These are phyloP conservation scores for Zoysia matrella DNA, from an alignment of 202 grass and related monocot genomes.

Conservation along the genomic window DNA sequence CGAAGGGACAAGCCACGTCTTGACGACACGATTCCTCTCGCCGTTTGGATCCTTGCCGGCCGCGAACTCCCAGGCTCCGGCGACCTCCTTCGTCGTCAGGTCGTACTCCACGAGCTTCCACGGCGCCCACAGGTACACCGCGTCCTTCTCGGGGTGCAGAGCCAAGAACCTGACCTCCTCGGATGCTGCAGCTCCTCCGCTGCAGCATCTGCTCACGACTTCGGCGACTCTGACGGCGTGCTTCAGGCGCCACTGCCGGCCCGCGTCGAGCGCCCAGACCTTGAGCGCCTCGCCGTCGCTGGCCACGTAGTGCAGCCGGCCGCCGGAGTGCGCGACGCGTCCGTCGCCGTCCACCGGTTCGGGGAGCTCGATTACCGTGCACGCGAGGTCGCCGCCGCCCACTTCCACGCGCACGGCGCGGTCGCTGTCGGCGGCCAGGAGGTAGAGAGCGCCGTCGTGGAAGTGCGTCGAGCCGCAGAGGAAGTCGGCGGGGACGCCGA, in stretches of 20 bases:
- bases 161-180: constrained; percentile 54
- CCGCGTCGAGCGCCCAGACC: constrained; percentile 51
- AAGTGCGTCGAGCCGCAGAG: constrained; percentile 31
- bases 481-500: not conserved
- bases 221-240: constrained; percentile 39
- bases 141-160: constrained; percentile 59
- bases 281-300: constrained; percentile 32
- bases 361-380: constrained; percentile 48
- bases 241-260: constrained; percentile 49
- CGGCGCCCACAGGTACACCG: constrained; percentile 49
- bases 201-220: not conserved
- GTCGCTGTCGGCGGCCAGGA: constrained; percentile 54
- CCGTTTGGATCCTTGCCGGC: not conserved
- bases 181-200: too few relatives aligned
- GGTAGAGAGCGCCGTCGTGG: constrained; percentile 52
- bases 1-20: constrained; percentile 57
- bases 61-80: constrained; percentile 48
- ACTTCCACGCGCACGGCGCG: constrained; percentile 54
- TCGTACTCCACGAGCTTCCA: constrained; percentile 58
- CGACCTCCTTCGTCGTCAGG: constrained; percentile 30
- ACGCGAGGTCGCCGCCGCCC: not conserved
- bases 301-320: constrained; percentile 53
- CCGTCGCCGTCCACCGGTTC: constrained; percentile 35
- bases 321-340: constrained; percentile 43
- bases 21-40: constrained; percentile 40